Conservation (phyloP, 805 yeast species). For the Starmerella khaoyaiensis region DNA sequence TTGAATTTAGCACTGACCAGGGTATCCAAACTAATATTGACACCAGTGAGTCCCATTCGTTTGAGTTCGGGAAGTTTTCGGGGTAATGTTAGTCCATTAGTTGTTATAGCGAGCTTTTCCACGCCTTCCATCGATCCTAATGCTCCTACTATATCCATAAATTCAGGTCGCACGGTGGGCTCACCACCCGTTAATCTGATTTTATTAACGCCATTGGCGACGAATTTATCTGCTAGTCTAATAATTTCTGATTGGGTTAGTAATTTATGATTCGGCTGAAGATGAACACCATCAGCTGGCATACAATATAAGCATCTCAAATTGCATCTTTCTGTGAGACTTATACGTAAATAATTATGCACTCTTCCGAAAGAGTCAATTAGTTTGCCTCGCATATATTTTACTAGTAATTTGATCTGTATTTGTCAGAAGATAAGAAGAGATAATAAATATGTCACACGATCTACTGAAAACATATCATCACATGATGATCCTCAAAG, state of each 20-base stretch:
- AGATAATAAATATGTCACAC: neutral
- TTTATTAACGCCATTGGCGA: constrained; percentile 38
- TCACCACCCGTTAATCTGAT: constrained; percentile 46
- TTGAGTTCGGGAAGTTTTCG: constrained; percentile 36
- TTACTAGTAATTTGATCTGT: neutral
- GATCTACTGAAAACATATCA: too few species aligned
- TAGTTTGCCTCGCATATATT: constrained; percentile 1
- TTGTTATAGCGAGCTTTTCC: constrained; percentile 39
- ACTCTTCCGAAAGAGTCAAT: constrained; percentile 33
- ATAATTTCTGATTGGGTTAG: constrained; percentile 36
- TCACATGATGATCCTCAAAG: neutral
- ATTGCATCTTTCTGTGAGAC: constrained; percentile 41
- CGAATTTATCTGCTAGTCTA: constrained; percentile 34
- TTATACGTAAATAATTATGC: constrained; percentile 40
- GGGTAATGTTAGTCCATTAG: constrained; percentile 40
- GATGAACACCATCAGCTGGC: constrained; percentile 45
- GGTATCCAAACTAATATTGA: constrained; percentile 40
- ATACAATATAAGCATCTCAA: constrained; percentile 37
- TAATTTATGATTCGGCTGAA: constrained; percentile 33
- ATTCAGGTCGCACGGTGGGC: constrained; percentile 41
- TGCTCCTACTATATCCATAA: constrained; percentile 33
- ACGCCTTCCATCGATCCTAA: constrained; percentile 33
- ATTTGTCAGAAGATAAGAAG: neutral
- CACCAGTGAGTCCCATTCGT: constrained; percentile 34
- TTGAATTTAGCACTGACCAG: constrained; percentile 39